Conservation (phyloP, 2,329 filamentous ascomycete species). For the Botrytis fragariae region DNA sequence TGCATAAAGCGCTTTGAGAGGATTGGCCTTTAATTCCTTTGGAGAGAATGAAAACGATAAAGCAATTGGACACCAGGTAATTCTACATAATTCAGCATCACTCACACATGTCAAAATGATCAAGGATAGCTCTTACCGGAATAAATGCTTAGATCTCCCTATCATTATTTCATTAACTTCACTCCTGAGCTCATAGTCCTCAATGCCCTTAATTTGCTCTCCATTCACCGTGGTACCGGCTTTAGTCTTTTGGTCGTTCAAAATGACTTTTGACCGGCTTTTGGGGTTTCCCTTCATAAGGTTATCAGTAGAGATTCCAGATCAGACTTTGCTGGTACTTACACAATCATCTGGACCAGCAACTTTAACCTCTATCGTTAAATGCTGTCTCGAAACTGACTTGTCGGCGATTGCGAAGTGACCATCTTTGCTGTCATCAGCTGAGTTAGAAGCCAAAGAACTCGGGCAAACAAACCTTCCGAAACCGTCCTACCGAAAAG, state of each 20-base stretch:
- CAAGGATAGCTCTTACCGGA: conserved; percentile 47
- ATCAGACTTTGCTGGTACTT: conserved; percentile 36
- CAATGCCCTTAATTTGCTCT: conserved; percentile 61
- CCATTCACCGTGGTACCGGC: conserved; percentile 79
- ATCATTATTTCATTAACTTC: conserved; percentile 66
- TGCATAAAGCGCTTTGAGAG: conserved; percentile 59
- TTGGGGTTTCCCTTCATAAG: conserved; percentile 26
- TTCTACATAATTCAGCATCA: conserved; percentile 45
- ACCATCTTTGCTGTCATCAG: conserved; percentile 48
- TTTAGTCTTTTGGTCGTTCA: conserved; percentile 82
- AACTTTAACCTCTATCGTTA: conserved; percentile 69
- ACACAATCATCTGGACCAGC: conserved; percentile 68
- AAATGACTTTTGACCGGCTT: conserved; percentile 62
- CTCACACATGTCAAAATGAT: conserved; percentile 19
- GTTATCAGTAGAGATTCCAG: neutral
- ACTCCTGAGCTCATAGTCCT: conserved; percentile 52
- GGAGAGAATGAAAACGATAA: conserved; percentile 76
- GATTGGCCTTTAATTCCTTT: conserved; percentile 66
- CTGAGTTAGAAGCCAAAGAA: neutral
- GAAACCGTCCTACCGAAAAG: conserved; percentile 77
- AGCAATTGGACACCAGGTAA: conserved; percentile 78
- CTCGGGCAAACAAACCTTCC: conserved; percentile 48
- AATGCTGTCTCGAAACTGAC: conserved; percentile 84
- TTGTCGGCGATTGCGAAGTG: conserved; percentile 72
- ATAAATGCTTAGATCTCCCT: conserved; percentile 64